Evolutionary conservation across 2,329 filamentous ascomycete genomes (phyloP), one percentile per base, ranked within the genome.

Genomic region (Colletotrichum liriopes): DNA sequence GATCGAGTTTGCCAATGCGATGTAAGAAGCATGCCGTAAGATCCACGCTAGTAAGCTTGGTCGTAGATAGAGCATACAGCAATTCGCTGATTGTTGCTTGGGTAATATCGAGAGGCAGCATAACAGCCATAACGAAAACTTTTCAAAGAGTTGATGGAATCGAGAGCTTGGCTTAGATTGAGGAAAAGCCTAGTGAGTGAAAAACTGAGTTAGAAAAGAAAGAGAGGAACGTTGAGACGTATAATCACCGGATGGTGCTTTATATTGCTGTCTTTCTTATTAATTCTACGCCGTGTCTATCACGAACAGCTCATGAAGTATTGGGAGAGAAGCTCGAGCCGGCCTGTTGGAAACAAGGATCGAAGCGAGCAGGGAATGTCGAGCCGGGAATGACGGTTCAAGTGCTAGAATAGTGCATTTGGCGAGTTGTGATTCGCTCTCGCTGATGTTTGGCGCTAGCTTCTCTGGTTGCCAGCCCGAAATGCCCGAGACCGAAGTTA

Each of bases 71-170:
- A 5, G 76, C 76, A 9, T 66, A n/a, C 26, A 76, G 76, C 2
- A 80, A 54, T 12, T 79, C 74, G 18, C 73, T 60, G 37, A 80
- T 76, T 5, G 72, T 73, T 5, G 79, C 78, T 37, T 78, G 75
- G 4, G 78, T 77, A 8, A 80, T 70, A 54, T 74, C 60, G 54
- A 77, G 29, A 16, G 43, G n/a, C 9, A 47, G 45, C 18, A 18
- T 1, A 35, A 29, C n/a, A 14, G 37, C 26, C 54, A 70, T 70
- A 5, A 26, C 60, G 3, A 20, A 14, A 14, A 8, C 5, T 12
- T 47, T 61, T 23, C 39, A 41, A 62, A n/a, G 23, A 16, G 9
- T 18, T 8, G 12, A 2, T 59, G 7, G 29, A 58, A 23, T 16
- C 14, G 12, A 52, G 11, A 9, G 43, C n/a, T 8, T 47, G 20